Evolutionary conservation across 305 asterid genomes (phyloP).

Genomic region (Fraxinus velutina): DNA sequence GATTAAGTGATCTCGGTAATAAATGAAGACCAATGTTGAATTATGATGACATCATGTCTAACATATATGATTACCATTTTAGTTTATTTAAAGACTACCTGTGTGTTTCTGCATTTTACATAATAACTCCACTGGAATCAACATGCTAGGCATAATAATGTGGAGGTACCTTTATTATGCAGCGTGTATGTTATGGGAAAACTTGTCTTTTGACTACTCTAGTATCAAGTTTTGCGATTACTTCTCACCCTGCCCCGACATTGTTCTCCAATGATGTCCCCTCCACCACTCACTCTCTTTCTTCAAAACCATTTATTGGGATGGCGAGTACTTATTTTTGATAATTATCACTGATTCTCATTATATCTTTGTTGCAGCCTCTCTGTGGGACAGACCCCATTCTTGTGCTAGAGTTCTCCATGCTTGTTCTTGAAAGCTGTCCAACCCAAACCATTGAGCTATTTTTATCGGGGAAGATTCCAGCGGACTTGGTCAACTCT

Average conservation of each 20-base stretch:
- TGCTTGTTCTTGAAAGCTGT: slow-evolving; percentile 93
- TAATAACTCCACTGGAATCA: slow-evolving; percentile 11
- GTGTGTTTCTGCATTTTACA: background rate
- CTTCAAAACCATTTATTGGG: slow-evolving; percentile 1
- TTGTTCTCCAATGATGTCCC: background rate
- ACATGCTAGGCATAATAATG: slow-evolving; percentile 1
- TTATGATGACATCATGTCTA: slow-evolving; percentile 6
- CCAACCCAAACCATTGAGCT: slow-evolving; percentile 91
- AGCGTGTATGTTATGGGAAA: slow-evolving; percentile 23
- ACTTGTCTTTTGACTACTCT: slow-evolving; percentile 16
- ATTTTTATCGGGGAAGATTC: slow-evolving; percentile 91
- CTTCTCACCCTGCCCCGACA: background rate
- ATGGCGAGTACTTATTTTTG: background rate
- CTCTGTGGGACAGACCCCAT: slow-evolving; percentile 84
- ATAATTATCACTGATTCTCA: slow-evolving; percentile 16
- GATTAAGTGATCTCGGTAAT: background rate
- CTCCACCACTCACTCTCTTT: slow-evolving; percentile 17
- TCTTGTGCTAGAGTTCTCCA: slow-evolving; percentile 93
- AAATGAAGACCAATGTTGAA: slow-evolving; percentile 13
- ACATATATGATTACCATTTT: slow-evolving; percentile 2
- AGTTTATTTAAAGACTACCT: background rate
- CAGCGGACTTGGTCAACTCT: slow-evolving; percentile 89
- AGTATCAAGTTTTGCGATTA: background rate
- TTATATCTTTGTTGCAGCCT: slow-evolving; percentile 54
- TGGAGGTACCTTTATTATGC: slow-evolving; percentile 11